A percentile compares a stretch with the other conserved stretches of the same genome.
phyloP scores from a whole-genome alignment of 164 flowering plant species.

The Liriodendron chinense region DNA sequence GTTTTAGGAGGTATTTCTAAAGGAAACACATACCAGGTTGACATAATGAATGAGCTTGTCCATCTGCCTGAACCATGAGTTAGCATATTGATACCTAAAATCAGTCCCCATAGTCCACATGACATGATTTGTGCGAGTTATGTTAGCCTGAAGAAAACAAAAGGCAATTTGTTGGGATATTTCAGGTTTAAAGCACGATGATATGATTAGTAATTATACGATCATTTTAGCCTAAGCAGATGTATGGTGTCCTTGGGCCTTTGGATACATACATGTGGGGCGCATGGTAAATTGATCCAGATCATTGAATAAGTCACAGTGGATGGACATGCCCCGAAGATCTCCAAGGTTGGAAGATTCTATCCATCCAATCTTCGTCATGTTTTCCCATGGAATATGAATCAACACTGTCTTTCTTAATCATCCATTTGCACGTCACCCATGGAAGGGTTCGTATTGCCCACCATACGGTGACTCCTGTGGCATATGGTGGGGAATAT shows the following conservation, averaged over 20 bases:
- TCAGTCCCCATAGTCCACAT: constrained; percentile 99
- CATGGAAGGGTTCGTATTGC: no score
- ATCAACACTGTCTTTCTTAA: no score
- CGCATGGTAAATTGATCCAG: background rate
- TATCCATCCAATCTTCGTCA: no score
- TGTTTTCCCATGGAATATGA: no score
- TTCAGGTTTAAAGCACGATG: no score
- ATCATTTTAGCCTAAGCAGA: background rate
- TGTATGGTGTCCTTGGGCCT: background rate
- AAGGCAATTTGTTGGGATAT: constrained; percentile 1
- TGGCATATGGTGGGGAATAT: background rate
- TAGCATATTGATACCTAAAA: constrained; percentile 89
- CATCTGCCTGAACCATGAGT: constrained; percentile 85
- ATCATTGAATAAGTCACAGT: no score
- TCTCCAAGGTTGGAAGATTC: background rate
- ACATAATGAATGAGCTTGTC: constrained; percentile 98
- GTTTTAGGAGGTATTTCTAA: no score
- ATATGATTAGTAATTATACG: background rate
- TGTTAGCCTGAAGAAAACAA: constrained; percentile 62
- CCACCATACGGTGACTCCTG: no score
- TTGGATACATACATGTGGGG: background rate
- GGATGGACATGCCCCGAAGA: no score
- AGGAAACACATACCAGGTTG: constrained; percentile 43
- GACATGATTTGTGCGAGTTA: constrained; percentile 88
- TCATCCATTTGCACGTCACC: no score